Evolutionary conservation across 768 basidiomycete species (phyloP), one percentile per base, ranked within the genome.

Genomic region (Lentinula detonsa): DNA sequence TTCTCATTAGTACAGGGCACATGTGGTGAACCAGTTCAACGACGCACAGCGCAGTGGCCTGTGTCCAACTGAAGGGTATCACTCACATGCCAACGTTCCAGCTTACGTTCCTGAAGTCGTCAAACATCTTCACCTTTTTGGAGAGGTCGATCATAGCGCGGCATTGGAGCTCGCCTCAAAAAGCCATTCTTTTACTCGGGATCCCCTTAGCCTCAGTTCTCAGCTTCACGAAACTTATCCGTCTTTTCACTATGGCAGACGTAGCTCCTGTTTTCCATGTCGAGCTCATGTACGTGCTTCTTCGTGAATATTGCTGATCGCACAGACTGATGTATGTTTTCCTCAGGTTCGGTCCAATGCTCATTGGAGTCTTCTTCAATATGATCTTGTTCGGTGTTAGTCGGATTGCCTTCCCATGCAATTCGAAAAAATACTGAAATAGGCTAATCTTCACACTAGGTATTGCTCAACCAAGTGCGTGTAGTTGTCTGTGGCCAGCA

Each of bases 301-400:
- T 18, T 33, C 43, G 7, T 13, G 10, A n/a, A 45, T 11, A 48
- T 16, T 46, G 3, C 3, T n/a, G 11, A 34, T 9, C 31, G 11
- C n/a, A 33, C 33, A 59, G 31, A 6, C 33, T n/a, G 0, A 37
- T 57, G 13, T 13, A 40, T 34, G 42, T 31, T 43, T 8, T 42
- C 15, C 16, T 6, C 37, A 59, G 58, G 33, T 59, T 59, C 21
- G 58, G 58, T 13, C 58, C 58, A 35, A 59, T 59, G 58, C 58
- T 59, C 58, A 50, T 59, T 21, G 58, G 58, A 23, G 58, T 59
- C 34, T 59, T 46, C 45, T 46, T 43, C 48, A 59, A 50, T 43
- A 31, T 48, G 45, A 59, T 59, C n/a, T 37, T 59, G n/a, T 59
- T 34, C 11, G 58, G 58, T 45, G 58, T 59, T 6, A 31, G 40